Conservation (phyloP, 495 filamentous ascomycete species). For the Neurospora discreta region DNA sequence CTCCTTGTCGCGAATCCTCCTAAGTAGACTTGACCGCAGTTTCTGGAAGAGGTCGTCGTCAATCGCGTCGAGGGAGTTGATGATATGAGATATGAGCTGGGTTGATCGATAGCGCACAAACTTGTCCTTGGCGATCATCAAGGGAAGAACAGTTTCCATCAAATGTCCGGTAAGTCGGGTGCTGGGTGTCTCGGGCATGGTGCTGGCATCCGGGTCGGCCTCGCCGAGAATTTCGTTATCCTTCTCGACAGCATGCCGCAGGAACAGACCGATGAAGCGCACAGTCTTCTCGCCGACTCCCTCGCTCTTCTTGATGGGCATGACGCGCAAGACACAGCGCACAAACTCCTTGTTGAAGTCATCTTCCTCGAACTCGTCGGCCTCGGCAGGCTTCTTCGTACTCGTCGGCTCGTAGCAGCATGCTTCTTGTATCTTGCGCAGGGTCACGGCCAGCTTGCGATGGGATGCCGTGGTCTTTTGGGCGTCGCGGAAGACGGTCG, state of each 20-base stretch:
- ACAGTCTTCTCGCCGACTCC: slow-evolving; percentile 75
- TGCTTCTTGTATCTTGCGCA: slow-evolving; percentile 78
- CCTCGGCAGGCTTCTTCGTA: slow-evolving; percentile 35
- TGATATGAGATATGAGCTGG: slow-evolving; percentile 72
- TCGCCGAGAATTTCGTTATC: slow-evolving; percentile 46
- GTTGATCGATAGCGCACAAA: slow-evolving; percentile 81
- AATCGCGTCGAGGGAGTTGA: slow-evolving; percentile 84
- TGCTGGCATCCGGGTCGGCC: slow-evolving; percentile 44
- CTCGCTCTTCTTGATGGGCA: slow-evolving; percentile 88
- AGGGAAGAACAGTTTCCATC: slow-evolving; percentile 53
- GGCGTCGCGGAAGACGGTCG: slow-evolving; percentile 71
- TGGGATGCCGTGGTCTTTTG: slow-evolving; percentile 82
- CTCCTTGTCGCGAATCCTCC: slow-evolving; percentile 87
- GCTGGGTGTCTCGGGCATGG: slow-evolving; percentile 68
- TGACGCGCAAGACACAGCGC: slow-evolving; percentile 67
- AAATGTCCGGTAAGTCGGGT: slow-evolving; percentile 64
- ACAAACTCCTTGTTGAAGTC: slow-evolving; percentile 81
- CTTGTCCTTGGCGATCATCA: slow-evolving; percentile 79
- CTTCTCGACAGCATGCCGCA: slow-evolving; percentile 75
- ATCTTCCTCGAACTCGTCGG: slow-evolving; percentile 58
- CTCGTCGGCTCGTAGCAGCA: slow-evolving; percentile 68
- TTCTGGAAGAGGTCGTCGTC: slow-evolving; percentile 82
- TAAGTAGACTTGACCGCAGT: slow-evolving; percentile 62
- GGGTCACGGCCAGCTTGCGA: slow-evolving; percentile 73
- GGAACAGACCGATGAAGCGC: slow-evolving; percentile 73